Evolutionary conservation across 1,284 basidiomycete species (phyloP).

Genomic region (Golubevia sp.): DNA sequence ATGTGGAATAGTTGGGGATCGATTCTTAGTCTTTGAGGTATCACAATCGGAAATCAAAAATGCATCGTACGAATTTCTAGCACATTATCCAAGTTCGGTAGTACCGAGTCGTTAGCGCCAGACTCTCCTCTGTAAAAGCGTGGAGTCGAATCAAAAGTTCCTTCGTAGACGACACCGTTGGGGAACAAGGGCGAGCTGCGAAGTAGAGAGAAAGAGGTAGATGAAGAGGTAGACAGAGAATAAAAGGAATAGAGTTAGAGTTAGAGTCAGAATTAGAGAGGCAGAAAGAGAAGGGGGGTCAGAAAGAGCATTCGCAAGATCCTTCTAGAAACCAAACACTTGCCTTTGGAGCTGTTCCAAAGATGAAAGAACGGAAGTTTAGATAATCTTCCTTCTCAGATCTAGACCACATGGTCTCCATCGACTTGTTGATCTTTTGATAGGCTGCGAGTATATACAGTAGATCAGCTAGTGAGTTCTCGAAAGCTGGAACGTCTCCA

Average conservation of each 20-base stretch:
- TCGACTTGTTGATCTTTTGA: conserved; percentile 32
- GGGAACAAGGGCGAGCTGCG: too few species aligned
- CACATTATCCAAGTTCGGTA: conserved; percentile 37
- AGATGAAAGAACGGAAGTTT: conserved; percentile 45
- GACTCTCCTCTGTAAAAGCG: conserved; percentile 46
- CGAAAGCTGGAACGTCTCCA: conserved; percentile 20
- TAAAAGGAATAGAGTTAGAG: neutral
- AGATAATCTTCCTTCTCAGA: conserved; percentile 31
- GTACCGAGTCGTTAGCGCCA: conserved; percentile 45
- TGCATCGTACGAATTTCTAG: too few species aligned
- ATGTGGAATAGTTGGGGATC: conserved; percentile 92
- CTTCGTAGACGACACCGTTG: conserved; percentile 39
- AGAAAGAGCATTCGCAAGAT: conserved; percentile 8
- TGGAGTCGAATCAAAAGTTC: conserved; percentile 22
- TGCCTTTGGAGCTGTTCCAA: conserved; percentile 39
- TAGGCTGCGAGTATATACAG: conserved; percentile 15
- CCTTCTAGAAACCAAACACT: conserved; percentile 17
- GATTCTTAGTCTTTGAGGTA: conserved; percentile 56
- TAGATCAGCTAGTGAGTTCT: conserved; percentile 25
- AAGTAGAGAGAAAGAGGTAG: too few species aligned
- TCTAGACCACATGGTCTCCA: conserved; percentile 46
- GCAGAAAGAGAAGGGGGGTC: neutral
- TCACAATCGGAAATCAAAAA: too few species aligned
- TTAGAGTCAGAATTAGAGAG: neutral
- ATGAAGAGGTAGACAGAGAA: too few species aligned